phyloP scores from a whole-genome alignment of 1,139 yeast species.

The Kodamaea arcana region DNA sequence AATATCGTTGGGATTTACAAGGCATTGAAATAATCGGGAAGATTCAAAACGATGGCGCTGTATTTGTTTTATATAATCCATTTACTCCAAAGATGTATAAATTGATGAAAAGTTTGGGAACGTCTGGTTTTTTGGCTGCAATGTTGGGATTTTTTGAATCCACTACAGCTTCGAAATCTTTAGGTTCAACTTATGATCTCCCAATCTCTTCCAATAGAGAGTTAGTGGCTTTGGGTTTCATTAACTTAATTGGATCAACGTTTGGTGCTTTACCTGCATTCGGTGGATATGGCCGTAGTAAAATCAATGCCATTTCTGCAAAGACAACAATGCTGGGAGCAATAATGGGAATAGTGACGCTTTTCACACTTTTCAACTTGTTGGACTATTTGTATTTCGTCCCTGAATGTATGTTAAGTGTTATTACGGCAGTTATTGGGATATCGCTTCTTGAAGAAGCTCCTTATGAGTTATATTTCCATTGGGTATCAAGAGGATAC shows the following conservation, averaged over 20 bases:
- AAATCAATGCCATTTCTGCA: slow-evolving; percentile 82
- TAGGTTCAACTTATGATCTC: slow-evolving; percentile 60
- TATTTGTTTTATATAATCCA: slow-evolving; percentile 31
- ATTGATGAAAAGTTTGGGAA: slow-evolving; percentile 41
- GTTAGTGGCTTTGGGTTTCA: slow-evolving; percentile 75
- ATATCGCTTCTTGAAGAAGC: slow-evolving; percentile 79
- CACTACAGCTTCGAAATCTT: slow-evolving; percentile 84
- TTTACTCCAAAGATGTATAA: slow-evolving; percentile 23
- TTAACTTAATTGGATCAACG: slow-evolving; percentile 61
- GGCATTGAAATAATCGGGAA: slow-evolving; percentile 73
- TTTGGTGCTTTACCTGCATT: slow-evolving; percentile 88
- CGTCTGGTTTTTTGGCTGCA: slow-evolving; percentile 72
- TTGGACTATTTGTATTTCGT: slow-evolving; percentile 65
- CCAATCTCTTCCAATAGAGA: slow-evolving; percentile 75
- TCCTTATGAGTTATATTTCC: slow-evolving; percentile 74
- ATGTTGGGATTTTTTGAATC: slow-evolving; percentile 91
- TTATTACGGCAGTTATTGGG: slow-evolving; percentile 79
- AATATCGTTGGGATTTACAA: slow-evolving; percentile 48
- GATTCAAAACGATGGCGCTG: slow-evolving; percentile 34
- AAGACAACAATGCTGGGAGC: slow-evolving; percentile 80
- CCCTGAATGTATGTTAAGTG: slow-evolving; percentile 79
- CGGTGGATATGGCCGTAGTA: slow-evolving; percentile 95
- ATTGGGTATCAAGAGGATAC: slow-evolving; percentile 69
- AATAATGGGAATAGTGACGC: slow-evolving; percentile 70
- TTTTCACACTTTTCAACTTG: slow-evolving; percentile 59